These are phyloP conservation scores for Hibiscus syriacus DNA, from an alignment of 345 rosid species.

Conservation along the genomic window DNA sequence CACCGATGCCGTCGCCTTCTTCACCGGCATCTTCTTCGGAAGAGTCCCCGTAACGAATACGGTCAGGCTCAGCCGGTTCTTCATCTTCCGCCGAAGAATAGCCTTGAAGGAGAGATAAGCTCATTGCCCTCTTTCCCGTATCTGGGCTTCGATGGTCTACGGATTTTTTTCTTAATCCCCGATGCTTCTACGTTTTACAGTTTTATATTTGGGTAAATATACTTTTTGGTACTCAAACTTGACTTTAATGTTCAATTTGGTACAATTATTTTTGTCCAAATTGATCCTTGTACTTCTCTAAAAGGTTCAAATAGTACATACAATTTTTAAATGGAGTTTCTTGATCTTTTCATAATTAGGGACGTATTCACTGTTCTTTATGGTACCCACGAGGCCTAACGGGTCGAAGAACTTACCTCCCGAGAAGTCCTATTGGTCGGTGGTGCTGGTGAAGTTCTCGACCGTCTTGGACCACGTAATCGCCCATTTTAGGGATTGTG, in stretches of 20 bases:
- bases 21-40: constrained; percentile 42
- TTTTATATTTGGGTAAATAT: not conserved
- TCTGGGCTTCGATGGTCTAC: not conserved
- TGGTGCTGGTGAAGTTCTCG: constrained; percentile 33
- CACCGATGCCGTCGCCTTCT: constrained; percentile 27
- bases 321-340: too few relatives aligned
- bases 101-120: constrained; percentile 72
- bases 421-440: constrained; percentile 85
- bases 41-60: constrained; percentile 12
- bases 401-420: constrained; percentile 21
- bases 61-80: constrained; percentile 28
- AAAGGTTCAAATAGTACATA: too few relatives aligned
- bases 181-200: not conserved
- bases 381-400: too few relatives aligned
- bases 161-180: not conserved
- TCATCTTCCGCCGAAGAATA: constrained; percentile 87
- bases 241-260: too few relatives aligned
- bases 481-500: constrained; percentile 92
- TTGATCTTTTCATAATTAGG: too few relatives aligned
- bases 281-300: too few relatives aligned
- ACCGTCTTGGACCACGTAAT: constrained; percentile 66
- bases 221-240: too few relatives aligned
- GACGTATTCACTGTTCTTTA: too few relatives aligned
- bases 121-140: constrained; percentile 29
- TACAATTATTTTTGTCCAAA: too few relatives aligned